Base-by-base conservation (phyloP, 2,329 filamentous ascomycete species). In the Aureobasidium sp. region DNA sequence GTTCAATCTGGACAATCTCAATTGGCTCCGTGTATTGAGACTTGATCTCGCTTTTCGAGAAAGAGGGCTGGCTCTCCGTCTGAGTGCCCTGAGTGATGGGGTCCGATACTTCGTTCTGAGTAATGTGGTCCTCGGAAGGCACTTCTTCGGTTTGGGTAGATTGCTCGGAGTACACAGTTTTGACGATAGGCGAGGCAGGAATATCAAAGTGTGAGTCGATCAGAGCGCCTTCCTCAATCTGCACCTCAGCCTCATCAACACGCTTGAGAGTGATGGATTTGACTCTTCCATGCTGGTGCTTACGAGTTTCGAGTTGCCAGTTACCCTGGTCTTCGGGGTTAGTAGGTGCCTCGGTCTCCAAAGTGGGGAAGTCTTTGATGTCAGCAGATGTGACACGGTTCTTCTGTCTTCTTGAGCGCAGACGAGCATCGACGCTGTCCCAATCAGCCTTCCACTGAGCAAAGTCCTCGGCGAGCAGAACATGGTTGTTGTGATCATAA, bases 391-490 rank as follows among this genome's bases (percentile, higher is more conserved):
- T 63, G 37, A 71, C 68, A n/a, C 69, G 67, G 55, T 73, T 70
- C 62, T 66, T 68, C 53, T 67, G 67, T 39, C 69, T 64, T 23
- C 72, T 64, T 12, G 66, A 62, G 64, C 69, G 69, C 50, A 73
- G 68, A 36, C 72, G 64, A 26, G 66, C 67, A 47, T 73, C 69
- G 1, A 74, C 71, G 61, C 72, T 70, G 15, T 68, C 67, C 72
- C 72, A 75, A 57, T 74, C 72, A 23, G 62, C 63, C 44, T 71
- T 70, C 73, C 72, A 75, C 56, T 68, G 67, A 53, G 72, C 71
- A 64, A 73, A 68, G 47, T 70, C 70, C n/a, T 69, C 65, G 41
- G 68, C 56, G 17, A 72, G 67, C 4, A 64, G 52, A 37, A 69
- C 67, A 48, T 65, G 59, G 23, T 62, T 64, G n/a, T 64, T 63